Percentiles rank a stretch among this genome's conserved stretches.
These are phyloP conservation scores for Ophiobolus disseminans DNA, from an alignment of 2,329 filamentous ascomycete genomes.

Conservation along the genomic window DNA sequence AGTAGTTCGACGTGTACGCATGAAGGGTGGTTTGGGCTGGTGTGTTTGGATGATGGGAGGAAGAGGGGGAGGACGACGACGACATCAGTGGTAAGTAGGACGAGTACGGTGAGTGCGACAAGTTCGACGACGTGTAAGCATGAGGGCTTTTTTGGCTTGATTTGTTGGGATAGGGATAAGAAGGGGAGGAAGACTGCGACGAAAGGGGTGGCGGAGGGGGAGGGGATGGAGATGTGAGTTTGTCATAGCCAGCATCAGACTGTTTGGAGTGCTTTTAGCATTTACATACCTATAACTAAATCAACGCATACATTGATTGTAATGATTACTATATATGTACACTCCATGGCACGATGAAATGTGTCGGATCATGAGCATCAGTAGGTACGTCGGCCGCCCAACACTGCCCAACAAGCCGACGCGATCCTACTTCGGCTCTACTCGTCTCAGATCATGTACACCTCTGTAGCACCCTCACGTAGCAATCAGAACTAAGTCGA, in stretches of 20 bases:
- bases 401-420: too few species aligned
- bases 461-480: too few species aligned
- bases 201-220: conserved; percentile 13
- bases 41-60: conserved; percentile 37
- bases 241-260: neutral
- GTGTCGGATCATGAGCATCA: too few species aligned
- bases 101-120: conserved; percentile 18
- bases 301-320: too few species aligned
- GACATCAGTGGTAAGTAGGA: neutral
- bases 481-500: too few species aligned
- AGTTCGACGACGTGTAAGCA: conserved; percentile 32
- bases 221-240: conserved; percentile 37
- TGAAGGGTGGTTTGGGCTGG: conserved; percentile 41
- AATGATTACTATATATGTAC: too few species aligned
- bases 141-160: conserved; percentile 38
- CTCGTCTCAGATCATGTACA: too few species aligned
- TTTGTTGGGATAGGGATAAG: conserved; percentile 35
- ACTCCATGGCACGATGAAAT: too few species aligned
- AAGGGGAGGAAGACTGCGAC: conserved; percentile 17
- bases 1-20: conserved; percentile 31
- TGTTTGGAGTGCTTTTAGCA: neutral
- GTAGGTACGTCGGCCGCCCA: too few species aligned
- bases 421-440: too few species aligned
- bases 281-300: too few species aligned
- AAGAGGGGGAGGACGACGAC: conserved; percentile 21